Evolutionary conservation across 2,329 filamentous ascomycete genomes (phyloP).

Genomic region (Talaromyces sp.): DNA sequence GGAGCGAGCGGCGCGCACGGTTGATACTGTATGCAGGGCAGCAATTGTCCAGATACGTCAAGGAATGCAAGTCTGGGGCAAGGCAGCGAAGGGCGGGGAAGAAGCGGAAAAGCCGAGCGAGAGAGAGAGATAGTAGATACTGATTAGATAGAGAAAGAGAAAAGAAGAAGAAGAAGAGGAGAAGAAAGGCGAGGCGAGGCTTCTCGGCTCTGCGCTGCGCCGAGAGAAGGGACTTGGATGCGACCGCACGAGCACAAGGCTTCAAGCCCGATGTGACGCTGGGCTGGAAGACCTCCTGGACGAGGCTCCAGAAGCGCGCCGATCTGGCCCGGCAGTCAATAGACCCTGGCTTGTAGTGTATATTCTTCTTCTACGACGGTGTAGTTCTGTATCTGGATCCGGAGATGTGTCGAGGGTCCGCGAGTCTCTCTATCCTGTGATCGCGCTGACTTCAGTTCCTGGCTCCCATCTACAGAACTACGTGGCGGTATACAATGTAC

Average conservation of each 20-base stretch:
- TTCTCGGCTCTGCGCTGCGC: not conserved
- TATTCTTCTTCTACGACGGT: not conserved
- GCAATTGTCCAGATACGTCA: not conserved
- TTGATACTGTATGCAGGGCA: not conserved
- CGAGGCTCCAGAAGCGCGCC: conserved; percentile 1
- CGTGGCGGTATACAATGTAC: not conserved
- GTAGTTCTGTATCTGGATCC: not conserved
- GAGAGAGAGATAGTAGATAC: not conserved
- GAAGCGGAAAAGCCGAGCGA: no score
- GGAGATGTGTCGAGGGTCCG: no score
- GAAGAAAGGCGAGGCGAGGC: not conserved
- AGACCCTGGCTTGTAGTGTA: not conserved
- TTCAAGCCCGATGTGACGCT: conserved; percentile 13
- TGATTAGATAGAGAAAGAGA: not conserved
- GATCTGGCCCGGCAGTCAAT: not conserved
- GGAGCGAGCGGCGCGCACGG: not conserved
- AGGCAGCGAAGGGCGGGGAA: not conserved
- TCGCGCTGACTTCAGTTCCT: not conserved
- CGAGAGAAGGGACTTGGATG: conserved; percentile 1
- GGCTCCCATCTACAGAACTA: not conserved
- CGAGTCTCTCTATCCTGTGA: no score
- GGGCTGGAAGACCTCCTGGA: not conserved
- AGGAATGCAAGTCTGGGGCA: not conserved
- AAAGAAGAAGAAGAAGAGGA: not conserved
- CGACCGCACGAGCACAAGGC: conserved; percentile 11